Evolutionary conservation across 257 asterid genomes (phyloP), one percentile per base, ranked within the genome.

Genomic region (Gentiana macrophylla): DNA sequence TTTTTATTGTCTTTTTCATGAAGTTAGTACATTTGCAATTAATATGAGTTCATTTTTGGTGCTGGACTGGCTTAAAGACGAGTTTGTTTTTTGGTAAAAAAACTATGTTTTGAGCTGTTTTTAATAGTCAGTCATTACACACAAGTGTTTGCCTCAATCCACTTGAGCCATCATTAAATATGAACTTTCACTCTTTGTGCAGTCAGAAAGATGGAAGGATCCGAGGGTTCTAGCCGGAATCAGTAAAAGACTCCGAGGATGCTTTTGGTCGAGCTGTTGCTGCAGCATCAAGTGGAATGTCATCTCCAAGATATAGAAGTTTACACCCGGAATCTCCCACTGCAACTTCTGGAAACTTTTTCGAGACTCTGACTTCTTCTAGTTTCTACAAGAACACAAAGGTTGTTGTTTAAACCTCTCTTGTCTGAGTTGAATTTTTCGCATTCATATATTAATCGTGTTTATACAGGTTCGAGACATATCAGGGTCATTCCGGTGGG

Each of bases 401-500:
- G 98, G 97, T 87, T 37, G 38, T 32, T 11, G 24, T 62, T 67
- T 59, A 1, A 41, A 41, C 8, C 46, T 41, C 9, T 36, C 49
- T 41, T 11, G 9, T 8, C 43, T 50, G 38, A 15, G n/a, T 55
- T 7, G 12, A 32, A 32, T 8, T 8, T 43, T 55, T 51, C 8
- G 15, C 52, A 1, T 65, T 64, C 15, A 44, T 63, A 41, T 41
- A 5, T 4, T 10, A 54, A 5, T 35, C 56, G 12, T 62, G 56
- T 60, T 53, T 55, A 53, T 64, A 53, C 80, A 92, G 99, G 99
- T 92, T 35, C 84, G 85, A 37, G 97, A 92, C 64, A 92, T 92
- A 51, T 72, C 99, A 6, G 99, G 97, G 65, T 80, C 91, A 41
- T 92, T 92, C 60, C 95, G 99, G 37, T 92, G 97, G 99, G 99